These are phyloP conservation scores for Naganishia cerealis DNA, from an alignment of 1,284 basidiomycete species.

Conservation along the genomic window DNA sequence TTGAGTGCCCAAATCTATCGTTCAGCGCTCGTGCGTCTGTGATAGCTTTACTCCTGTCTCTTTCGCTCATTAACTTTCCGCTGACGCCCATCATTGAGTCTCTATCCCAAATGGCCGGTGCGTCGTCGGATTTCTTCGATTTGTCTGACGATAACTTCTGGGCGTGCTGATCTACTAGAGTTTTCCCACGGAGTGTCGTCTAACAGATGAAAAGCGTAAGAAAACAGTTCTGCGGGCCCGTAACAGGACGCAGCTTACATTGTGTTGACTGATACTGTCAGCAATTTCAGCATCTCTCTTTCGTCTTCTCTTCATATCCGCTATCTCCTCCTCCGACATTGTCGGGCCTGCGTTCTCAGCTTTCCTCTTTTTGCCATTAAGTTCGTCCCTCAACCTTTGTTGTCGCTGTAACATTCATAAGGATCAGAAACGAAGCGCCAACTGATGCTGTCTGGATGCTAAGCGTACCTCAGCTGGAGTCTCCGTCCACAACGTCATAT, in stretches of 20 bases:
- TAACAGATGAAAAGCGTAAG: conserved; percentile 46
- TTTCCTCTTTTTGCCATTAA: conserved; percentile 75
- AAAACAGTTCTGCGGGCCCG: not conserved
- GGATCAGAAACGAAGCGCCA: not conserved
- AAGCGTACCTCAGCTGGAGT: conserved; percentile 68
- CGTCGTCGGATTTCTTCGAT: conserved; percentile 58
- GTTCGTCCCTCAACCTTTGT: conserved; percentile 79
- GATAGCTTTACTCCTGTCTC: conserved; percentile 71
- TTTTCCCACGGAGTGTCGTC: conserved; percentile 66
- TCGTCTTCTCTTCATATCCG: conserved; percentile 59
- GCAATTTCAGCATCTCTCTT: conserved; percentile 66
- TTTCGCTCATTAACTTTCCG: conserved; percentile 80
- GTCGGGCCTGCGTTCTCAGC: conserved; percentile 55
- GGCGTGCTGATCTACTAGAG: conserved; percentile 69
- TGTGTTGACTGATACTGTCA: conserved; percentile 72
- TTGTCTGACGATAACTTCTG: conserved; percentile 35
- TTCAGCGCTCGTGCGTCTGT: conserved; percentile 73
- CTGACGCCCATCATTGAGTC: conserved; percentile 78
- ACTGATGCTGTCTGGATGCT: not conserved
- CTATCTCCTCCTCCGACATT: conserved; percentile 57
- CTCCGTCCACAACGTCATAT: conserved; percentile 79
- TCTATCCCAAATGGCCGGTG: conserved; percentile 79
- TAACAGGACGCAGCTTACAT: conserved; percentile 57
- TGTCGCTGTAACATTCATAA: conserved; percentile 56
- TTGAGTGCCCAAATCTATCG: conserved; percentile 69